Base-by-base conservation (phyloP, 2,329 filamentous ascomycete species). In the Xylaria hypoxylon region DNA sequence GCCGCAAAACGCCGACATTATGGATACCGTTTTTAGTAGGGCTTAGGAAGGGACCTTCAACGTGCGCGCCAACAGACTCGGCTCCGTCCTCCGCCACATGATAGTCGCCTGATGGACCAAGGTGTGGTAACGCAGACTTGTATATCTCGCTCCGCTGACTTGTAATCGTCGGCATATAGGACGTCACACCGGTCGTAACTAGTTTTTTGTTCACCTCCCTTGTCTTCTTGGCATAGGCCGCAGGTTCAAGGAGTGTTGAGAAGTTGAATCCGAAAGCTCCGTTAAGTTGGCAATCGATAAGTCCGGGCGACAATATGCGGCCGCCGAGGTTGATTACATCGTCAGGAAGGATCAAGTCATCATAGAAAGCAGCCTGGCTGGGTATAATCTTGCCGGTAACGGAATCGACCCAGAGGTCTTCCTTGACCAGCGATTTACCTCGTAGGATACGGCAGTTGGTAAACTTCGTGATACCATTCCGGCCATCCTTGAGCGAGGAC, bases 211-310 rank as follows among this genome's bases (percentile, higher is more conserved):
- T 96, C 67, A 95, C 84, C 64, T 88, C 83, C 69, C 84, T 84
- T 56, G 97, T 81, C n/a, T 88, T 89, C 77, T 92, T 90, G 64
- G 87, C 86, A 74, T 96, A 97, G 58, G 84, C 33, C 84, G 80
- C 79, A 86, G 88, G 73, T 17, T 89, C 85, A n/a, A 92, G 88
- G 10, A 93, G 84, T 1, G 89, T 88, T 2, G 93, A 96, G 78
- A 96, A 97, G 82, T 97, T 95, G 83, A 97, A 96, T 63, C 94
- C 94, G 74, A 94, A 95, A 10, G 92, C 94, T 53, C 94, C 94
- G 75, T 97, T 97, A 72, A 97, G 89, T 79, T 97, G 94, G 59
- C 91, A 91, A 71, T 97, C 94, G 73, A 97, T 96, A 76, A 97
- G 86, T 28, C 94, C 94, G 0, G 94, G 93, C 0, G 92, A 89